Percentiles rank a stretch among this genome's conserved stretches.
Conservation (phyloP, 1,284 basidiomycete genomes). For the Irpex rosettiformis region DNA sequence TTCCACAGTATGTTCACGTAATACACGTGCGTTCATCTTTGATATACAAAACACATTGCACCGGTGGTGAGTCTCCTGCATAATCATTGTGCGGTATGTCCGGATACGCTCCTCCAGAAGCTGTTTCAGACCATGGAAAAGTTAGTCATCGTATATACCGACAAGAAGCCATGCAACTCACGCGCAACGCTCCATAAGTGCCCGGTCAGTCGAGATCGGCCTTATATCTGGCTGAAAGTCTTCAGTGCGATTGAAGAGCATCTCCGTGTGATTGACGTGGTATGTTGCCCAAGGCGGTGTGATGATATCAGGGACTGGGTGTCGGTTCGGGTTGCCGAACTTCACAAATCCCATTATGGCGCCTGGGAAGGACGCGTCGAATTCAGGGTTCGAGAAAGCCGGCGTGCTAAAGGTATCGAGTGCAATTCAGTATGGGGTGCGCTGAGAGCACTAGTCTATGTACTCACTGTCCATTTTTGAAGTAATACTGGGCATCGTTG, state of each 20-base stretch:
- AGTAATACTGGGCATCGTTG: background rate
- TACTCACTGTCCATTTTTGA: background rate
- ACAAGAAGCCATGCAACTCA: background rate
- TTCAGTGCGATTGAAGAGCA: conserved; percentile 2
- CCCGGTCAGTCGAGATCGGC: background rate
- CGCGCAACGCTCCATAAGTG: background rate
- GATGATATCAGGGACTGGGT: background rate
- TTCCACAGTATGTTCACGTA: too few species aligned
- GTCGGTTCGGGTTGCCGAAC: background rate
- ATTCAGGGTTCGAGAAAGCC: background rate
- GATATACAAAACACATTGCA: too few species aligned
- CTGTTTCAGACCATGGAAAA: background rate
- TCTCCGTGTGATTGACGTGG: background rate
- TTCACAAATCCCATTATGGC: background rate
- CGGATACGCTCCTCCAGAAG: background rate
- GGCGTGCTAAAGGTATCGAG: background rate
- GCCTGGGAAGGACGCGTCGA: conserved; percentile 1
- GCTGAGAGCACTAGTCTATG: background rate
- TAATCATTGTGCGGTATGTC: background rate
- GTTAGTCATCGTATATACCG: background rate
- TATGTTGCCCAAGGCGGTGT: background rate
- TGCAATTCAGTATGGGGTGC: background rate
- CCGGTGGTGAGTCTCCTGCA: too few species aligned
- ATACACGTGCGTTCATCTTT: too few species aligned
- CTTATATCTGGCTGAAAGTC: conserved; percentile 3